Evolutionary conservation across 2,329 filamentous ascomycete species (phyloP).

Genomic region (Colletotrichum neosansevieriae): DNA sequence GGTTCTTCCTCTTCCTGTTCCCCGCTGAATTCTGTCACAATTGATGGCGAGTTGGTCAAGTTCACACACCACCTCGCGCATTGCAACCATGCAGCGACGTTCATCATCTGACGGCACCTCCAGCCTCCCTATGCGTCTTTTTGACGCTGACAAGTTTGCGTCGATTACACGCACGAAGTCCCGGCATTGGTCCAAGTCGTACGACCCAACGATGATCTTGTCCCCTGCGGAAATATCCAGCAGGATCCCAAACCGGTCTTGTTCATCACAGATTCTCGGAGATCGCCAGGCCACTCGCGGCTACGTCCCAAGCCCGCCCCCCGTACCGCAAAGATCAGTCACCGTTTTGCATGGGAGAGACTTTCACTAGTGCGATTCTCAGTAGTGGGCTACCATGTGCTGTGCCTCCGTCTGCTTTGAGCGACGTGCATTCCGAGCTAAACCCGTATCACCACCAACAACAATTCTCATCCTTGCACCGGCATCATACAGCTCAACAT

Average conservation of each 20-base stretch:
- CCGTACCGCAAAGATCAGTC: constrained; percentile 37
- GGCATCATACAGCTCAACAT: constrained; percentile 31
- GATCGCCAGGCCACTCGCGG: constrained; percentile 30
- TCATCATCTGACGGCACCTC: constrained; percentile 36
- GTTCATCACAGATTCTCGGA: constrained; percentile 23
- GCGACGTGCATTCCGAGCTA: constrained; percentile 37
- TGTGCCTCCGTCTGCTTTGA: constrained; percentile 34
- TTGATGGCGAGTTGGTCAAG: constrained; percentile 22
- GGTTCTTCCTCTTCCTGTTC: neutral
- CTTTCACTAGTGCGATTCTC: constrained; percentile 10
- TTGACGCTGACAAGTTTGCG: neutral
- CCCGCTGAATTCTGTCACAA: constrained; percentile 34
- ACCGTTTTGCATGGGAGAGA: constrained; percentile 19
- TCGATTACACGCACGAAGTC: constrained; percentile 16
- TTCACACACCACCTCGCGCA: constrained; percentile 30
- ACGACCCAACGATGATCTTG: constrained; percentile 32
- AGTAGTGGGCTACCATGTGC: constrained; percentile 17
- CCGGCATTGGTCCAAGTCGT: constrained; percentile 30
- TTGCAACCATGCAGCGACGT: constrained; percentile 28
- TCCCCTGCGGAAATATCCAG: constrained; percentile 26
- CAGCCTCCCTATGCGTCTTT: neutral
- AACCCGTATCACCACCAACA: constrained; percentile 34
- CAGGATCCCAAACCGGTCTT: constrained; percentile 24
- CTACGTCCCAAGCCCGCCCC: constrained; percentile 13
- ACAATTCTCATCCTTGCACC: constrained; percentile 24